phyloP scores from a whole-genome alignment of 495 filamentous ascomycete species.

The Talaromyces trachyspermus region DNA sequence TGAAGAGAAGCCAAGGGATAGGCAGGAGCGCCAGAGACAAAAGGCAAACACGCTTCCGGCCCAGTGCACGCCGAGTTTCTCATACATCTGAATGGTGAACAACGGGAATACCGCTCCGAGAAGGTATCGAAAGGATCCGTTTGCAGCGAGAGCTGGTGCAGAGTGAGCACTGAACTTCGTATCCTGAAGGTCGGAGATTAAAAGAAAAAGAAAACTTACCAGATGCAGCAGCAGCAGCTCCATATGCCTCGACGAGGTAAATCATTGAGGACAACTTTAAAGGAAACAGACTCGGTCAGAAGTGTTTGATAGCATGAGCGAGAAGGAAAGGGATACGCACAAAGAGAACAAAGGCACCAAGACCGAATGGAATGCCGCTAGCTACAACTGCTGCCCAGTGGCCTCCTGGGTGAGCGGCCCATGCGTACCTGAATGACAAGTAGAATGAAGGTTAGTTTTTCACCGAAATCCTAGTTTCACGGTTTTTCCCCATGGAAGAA shows the following conservation, averaged over 20 bases:
- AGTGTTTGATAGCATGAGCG: background rate
- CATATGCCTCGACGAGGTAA: conserved; percentile 51
- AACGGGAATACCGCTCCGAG: conserved; percentile 54
- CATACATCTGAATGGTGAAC: conserved; percentile 5
- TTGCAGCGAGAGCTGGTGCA: conserved; percentile 50
- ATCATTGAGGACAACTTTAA: conserved; percentile 4
- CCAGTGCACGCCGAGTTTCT: conserved; percentile 8
- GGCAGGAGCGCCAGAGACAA: conserved; percentile 7
- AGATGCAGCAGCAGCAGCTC: conserved; percentile 43
- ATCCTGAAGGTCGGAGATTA: conserved; percentile 39
- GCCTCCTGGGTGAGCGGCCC: conserved; percentile 1
- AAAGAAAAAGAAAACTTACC: background rate
- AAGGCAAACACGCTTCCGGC: conserved; percentile 10
- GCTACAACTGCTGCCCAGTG: conserved; percentile 1
- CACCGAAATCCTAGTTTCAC: background rate
- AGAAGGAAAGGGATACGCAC: background rate
- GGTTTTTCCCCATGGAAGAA: background rate
- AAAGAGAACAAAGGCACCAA: conserved; percentile 4
- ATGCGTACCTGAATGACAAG: conserved; percentile 3
- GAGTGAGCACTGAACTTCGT: conserved; percentile 45
- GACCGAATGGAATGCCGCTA: conserved; percentile 6
- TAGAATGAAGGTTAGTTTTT: background rate
- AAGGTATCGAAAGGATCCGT: conserved; percentile 48
- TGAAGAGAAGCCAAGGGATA: conserved; percentile 7
- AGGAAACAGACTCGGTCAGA: background rate